These are phyloP conservation scores for Phaeosphaeriaceae sp. DNA, from an alignment of 2,329 filamentous ascomycete genomes.

Conservation along the genomic window DNA sequence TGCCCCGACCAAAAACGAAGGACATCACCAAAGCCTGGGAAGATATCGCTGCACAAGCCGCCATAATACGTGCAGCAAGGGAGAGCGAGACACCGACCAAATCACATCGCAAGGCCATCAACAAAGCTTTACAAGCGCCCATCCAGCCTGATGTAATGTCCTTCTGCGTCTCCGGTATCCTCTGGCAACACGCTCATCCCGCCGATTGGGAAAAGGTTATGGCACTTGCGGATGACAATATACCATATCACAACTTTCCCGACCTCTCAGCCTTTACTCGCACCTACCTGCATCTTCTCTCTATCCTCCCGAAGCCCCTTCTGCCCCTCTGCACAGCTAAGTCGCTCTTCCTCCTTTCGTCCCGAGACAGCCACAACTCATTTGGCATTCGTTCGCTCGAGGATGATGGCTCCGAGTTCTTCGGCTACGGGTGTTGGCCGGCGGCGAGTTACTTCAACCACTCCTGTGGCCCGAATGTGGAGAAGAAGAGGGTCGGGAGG, in stretches of 20 bases:
- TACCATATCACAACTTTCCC: conserved; percentile 51
- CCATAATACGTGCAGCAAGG: conserved; percentile 36
- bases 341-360: conserved; percentile 45
- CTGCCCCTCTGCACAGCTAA: conserved; percentile 43
- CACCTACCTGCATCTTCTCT: conserved; percentile 54
- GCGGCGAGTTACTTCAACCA: conserved; percentile 60
- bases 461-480: conserved; percentile 54
- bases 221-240: conserved; percentile 50
- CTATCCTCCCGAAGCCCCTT: conserved; percentile 48
- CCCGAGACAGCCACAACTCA: conserved; percentile 55
- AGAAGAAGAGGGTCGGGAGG: conserved; percentile 51
- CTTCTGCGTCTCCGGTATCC: conserved; percentile 52
- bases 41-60: conserved; percentile 27
- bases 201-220: conserved; percentile 43
- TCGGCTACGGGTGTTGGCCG: conserved; percentile 58
- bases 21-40: conserved; percentile 43
- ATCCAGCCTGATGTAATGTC: conserved; percentile 50
- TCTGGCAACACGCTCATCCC: conserved; percentile 43
- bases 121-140: conserved; percentile 37
- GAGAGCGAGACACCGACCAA: conserved; percentile 31
- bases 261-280: conserved; percentile 51
- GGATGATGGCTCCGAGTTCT: conserved; percentile 57
- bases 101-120: conserved; percentile 40
- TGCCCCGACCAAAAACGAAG: conserved; percentile 34
- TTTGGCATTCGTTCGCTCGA: conserved; percentile 56